A percentile compares a stretch with the other conserved stretches of the same genome.
These are phyloP conservation scores for Pleoardoris graminearum DNA, from an alignment of 2,329 filamentous ascomycete species.

Conservation along the genomic window DNA sequence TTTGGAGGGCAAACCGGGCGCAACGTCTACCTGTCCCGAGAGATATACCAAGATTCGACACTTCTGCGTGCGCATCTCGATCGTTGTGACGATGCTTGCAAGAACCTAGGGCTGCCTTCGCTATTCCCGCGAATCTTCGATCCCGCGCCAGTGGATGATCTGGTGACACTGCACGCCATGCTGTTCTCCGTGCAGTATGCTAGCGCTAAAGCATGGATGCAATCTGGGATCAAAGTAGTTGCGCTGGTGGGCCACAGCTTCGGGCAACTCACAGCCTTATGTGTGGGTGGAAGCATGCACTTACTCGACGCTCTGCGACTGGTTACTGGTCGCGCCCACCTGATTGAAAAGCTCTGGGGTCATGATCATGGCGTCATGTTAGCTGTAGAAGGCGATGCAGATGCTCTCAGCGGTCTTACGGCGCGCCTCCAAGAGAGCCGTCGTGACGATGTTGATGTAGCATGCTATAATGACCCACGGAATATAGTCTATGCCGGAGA, in stretches of 20 bases:
- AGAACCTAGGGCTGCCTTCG: constrained; percentile 4
- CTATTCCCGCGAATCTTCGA: constrained; percentile 20
- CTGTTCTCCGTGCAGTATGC: constrained; percentile 29
- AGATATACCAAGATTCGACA: constrained; percentile 11
- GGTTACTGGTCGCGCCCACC: constrained; percentile 38
- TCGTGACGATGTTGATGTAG: constrained; percentile 35
- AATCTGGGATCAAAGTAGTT: constrained; percentile 16
- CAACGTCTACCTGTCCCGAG: constrained; percentile 10
- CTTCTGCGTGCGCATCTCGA: constrained; percentile 15
- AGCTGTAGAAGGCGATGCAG: constrained; percentile 5
- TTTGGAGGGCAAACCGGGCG: constrained; percentile 21
- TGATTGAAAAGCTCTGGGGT: constrained; percentile 29
- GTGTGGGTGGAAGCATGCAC: constrained; percentile 38
- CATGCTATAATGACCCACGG: constrained; percentile 44
- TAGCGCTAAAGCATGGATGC: constrained; percentile 21
- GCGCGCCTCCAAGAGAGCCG: not conserved
- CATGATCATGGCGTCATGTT: constrained; percentile 28
- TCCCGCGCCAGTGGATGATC: constrained; percentile 3
- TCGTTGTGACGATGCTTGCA: constrained; percentile 17
- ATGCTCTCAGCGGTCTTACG: not conserved
- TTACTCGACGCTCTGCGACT: constrained; percentile 37
- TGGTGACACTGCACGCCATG: constrained; percentile 19
- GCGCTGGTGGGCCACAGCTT: constrained; percentile 32
- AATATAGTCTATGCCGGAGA: constrained; percentile 51
- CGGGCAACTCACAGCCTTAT: constrained; percentile 46